phyloP scores from a whole-genome alignment of 768 basidiomycete genomes.

The Cyclocybe aegerita region DNA sequence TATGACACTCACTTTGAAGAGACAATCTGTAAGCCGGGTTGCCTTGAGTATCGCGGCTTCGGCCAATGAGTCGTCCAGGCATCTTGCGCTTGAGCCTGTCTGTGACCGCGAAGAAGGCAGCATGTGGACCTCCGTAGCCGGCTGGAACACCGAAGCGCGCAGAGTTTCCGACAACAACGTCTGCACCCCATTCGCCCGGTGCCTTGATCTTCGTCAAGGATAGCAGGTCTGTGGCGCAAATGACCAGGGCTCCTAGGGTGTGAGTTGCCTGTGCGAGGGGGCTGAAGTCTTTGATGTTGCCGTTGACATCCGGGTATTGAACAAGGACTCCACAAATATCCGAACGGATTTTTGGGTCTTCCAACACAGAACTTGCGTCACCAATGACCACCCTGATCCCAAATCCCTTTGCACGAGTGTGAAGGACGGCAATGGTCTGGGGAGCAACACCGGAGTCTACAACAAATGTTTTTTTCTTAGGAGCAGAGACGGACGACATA shows the following conservation, averaged over 20 bases:
- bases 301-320: constrained; percentile 93
- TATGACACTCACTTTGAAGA: constrained; percentile 74
- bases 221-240: constrained; percentile 89
- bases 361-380: constrained; percentile 49
- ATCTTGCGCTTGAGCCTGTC: constrained; percentile 95
- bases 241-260: constrained; percentile 72
- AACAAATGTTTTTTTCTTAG: constrained; percentile 77
- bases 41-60: constrained; percentile 82
- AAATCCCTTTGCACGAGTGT: constrained; percentile 91
- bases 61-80: constrained; percentile 95
- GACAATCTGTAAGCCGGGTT: constrained; percentile 90
- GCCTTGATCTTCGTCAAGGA: constrained; percentile 91
- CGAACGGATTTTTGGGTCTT: constrained; percentile 50
- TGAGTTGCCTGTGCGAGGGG: constrained; percentile 69
- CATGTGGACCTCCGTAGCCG: constrained; percentile 98
- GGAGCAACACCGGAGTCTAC: constrained; percentile 83
- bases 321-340: constrained; percentile 86
- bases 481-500: constrained; percentile 75
- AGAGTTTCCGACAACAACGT: constrained; percentile 93
- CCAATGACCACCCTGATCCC: constrained; percentile 80
- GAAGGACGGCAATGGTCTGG: constrained; percentile 88
- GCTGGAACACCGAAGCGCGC: constrained; percentile 96
- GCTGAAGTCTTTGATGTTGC: constrained; percentile 73
- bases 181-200: constrained; percentile 98
- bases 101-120: constrained; percentile 94